phyloP scores from a whole-genome alignment of 164 flowering plant species.

The Stephania cephalantha region DNA sequence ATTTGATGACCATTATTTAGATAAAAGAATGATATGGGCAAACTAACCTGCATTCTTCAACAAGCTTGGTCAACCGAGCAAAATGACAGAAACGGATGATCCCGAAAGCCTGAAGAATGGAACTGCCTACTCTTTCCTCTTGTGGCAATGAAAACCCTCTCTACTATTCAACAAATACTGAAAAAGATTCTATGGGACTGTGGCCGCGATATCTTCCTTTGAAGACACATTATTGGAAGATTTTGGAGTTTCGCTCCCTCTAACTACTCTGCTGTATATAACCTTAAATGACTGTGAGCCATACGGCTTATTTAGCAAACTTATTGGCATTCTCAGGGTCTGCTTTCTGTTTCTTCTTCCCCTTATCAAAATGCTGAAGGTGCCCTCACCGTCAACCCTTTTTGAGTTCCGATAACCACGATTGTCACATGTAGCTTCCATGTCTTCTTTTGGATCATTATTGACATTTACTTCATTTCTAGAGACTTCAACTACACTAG shows the following conservation, averaged over 20 bases:
- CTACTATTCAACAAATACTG: conserved; percentile 5
- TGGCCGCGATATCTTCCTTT: conserved; percentile 30
- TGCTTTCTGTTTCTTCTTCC: conserved; percentile 90
- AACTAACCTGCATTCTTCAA: conserved; percentile 21
- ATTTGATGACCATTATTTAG: neutral
- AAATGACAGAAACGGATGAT: conserved; percentile 10
- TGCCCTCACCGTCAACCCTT: conserved; percentile 57
- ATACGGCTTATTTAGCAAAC: conserved; percentile 80
- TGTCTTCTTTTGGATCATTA: conserved; percentile 24
- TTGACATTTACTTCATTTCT: conserved; percentile 17
- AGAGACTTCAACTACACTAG: conserved; percentile 21
- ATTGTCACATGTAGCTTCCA: conserved; percentile 27
- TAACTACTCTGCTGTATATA: conserved; percentile 70
- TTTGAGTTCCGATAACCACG: conserved; percentile 20
- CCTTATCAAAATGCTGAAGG: conserved; percentile 70
- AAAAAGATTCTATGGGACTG: conserved; percentile 20
- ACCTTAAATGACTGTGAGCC: conserved; percentile 83
- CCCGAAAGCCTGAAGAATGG: conserved; percentile 14
- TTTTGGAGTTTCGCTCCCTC: conserved; percentile 66
- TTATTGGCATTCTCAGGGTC: conserved; percentile 86
- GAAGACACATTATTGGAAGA: conserved; percentile 33
- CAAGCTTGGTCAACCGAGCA: conserved; percentile 14
- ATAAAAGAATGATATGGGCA: neutral
- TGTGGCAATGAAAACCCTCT: conserved; percentile 5
- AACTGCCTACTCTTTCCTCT: conserved; percentile 9